These are phyloP conservation scores for Cystobasidium slooffiae DNA, from an alignment of 1,284 basidiomycete genomes.

Conservation along the genomic window DNA sequence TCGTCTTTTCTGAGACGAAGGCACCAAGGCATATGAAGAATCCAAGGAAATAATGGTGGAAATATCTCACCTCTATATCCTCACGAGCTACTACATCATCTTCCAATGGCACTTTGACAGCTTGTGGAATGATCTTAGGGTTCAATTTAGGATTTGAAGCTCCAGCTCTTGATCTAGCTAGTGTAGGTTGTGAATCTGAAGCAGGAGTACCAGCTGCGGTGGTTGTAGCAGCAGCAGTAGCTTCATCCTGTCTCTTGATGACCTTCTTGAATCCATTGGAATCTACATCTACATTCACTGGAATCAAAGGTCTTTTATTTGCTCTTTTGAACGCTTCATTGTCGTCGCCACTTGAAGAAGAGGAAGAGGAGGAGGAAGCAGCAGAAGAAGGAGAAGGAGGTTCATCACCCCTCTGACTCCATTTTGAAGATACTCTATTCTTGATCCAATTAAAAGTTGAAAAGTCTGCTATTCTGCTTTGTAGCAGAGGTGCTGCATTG, in stretches of 20 bases:
- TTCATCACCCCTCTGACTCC: conserved; percentile 8
- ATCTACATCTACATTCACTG: background rate
- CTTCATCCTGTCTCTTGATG: conserved; percentile 19
- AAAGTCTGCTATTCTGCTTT: conserved; percentile 15
- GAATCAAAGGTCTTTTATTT: conserved; percentile 2
- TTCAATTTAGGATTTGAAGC: background rate
- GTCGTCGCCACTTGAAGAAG: background rate
- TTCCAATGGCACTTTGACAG: background rate
- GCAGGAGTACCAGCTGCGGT: background rate
- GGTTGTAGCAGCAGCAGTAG: background rate
- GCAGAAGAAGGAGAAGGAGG: background rate
- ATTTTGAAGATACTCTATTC: conserved; percentile 17
- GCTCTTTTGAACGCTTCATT: conserved; percentile 25
- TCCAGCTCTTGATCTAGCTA: conserved; percentile 11
- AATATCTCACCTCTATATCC: conserved; percentile 27
- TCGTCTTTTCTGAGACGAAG: too few species aligned
- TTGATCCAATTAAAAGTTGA: conserved; percentile 7
- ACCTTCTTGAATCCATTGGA: conserved; percentile 3
- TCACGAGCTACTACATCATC: conserved; percentile 21
- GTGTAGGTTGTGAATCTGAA: background rate
- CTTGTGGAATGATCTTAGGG: background rate
- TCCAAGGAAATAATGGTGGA: background rate
- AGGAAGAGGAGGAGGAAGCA: too few species aligned
- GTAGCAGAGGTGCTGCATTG: background rate
- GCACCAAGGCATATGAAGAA: background rate